Evolutionary conservation across 768 basidiomycete genomes (phyloP).

Genomic region (Mycena maculata): DNA sequence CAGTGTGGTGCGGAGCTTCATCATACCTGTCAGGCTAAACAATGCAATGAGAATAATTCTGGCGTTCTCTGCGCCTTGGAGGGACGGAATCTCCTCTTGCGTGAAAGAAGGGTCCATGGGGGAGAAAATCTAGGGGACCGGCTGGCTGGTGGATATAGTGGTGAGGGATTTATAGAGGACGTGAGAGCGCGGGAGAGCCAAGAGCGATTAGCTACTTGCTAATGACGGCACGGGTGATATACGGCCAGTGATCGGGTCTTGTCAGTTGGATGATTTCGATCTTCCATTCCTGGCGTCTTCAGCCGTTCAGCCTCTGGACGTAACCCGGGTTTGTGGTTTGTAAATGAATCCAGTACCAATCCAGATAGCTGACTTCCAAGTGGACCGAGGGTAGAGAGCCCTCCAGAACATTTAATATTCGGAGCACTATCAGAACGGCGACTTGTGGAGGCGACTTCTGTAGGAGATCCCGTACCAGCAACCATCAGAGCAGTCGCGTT

Average conservation of each 20-base stretch:
- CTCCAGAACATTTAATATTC: background rate
- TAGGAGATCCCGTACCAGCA: background rate
- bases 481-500: conserved; percentile 12
- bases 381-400: too few species aligned
- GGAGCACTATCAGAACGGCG: too few species aligned
- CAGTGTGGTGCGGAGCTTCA: background rate
- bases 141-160: conserved; percentile 1
- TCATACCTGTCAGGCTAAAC: conserved; percentile 28
- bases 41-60: conserved; percentile 29
- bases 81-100: conserved; percentile 8
- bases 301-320: background rate
- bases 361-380: background rate
- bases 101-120: background rate
- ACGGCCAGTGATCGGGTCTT: conserved; percentile 28
- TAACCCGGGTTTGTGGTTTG: conserved; percentile 2
- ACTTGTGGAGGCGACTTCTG: too few species aligned
- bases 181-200: background rate
- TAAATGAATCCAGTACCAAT: too few species aligned
- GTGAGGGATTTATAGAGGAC: background rate
- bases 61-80: conserved; percentile 30
- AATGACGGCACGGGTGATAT: conserved; percentile 18
- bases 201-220: background rate
- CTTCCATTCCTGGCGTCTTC: conserved; percentile 10
- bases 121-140: background rate
- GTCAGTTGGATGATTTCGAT: conserved; percentile 21